These are phyloP conservation scores for Hypomontagnella monticulosa DNA, from an alignment of 495 filamentous ascomycete species.

Conservation along the genomic window DNA sequence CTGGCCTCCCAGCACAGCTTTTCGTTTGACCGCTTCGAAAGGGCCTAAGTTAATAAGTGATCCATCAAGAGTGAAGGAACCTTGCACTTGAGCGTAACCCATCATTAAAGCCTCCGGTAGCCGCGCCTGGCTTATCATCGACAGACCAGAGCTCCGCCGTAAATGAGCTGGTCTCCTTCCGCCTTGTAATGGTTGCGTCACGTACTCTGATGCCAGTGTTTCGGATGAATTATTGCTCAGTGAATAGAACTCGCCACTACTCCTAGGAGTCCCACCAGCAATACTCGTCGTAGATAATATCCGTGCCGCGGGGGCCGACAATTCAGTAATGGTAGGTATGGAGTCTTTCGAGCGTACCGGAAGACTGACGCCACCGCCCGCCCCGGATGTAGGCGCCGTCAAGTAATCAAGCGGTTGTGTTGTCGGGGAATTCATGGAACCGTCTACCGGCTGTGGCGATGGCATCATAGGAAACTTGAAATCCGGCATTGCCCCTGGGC, in stretches of 20 bases:
- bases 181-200: constrained; percentile 61
- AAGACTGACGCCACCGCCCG: constrained; percentile 44
- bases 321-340: constrained; percentile 61
- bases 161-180: constrained; percentile 63
- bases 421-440: constrained; percentile 11
- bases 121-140: constrained; percentile 54
- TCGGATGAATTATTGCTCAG: constrained; percentile 93
- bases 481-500: constrained; percentile 61
- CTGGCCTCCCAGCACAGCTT: constrained; percentile 88
- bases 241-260: constrained; percentile 94
- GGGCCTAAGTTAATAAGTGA: constrained; percentile 87
- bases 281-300: constrained; percentile 78
- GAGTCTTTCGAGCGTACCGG: constrained; percentile 50
- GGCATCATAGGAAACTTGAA: constrained; percentile 75
- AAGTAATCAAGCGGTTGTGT: constrained; percentile 42
- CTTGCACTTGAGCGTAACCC: constrained; percentile 96
- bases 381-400: constrained; percentile 49
- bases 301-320: constrained; percentile 68
- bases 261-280: constrained; percentile 75
- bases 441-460: constrained; percentile 49
- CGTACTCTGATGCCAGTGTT: constrained; percentile 91
- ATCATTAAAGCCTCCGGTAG: constrained; percentile 86
- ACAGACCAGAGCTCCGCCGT: constrained; percentile 70
- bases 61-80: constrained; percentile 89
- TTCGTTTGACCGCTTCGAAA: constrained; percentile 95